Conservation (phyloP, 352 stramenopile species). For the Globisporangium polare region DNA sequence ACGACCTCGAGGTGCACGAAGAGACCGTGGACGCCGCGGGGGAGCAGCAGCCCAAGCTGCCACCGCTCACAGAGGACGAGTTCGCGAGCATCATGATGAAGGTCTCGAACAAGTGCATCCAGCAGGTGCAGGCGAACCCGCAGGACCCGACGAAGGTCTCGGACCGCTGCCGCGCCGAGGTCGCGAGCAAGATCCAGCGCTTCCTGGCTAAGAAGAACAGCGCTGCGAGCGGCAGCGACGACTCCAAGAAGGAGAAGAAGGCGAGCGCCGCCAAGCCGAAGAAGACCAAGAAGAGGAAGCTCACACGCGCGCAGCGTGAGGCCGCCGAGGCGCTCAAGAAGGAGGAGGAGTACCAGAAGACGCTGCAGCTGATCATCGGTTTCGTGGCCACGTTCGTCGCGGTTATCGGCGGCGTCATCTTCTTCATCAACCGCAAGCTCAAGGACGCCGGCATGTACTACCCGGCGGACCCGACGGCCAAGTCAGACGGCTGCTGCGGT, state of each 20-base stretch:
- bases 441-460: slow-evolving; percentile 81
- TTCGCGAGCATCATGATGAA: slow-evolving; percentile 73
- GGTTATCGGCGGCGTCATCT: slow-evolving; percentile 47
- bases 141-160: slow-evolving; percentile 57
- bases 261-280: slow-evolving; percentile 26
- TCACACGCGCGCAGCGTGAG: slow-evolving; percentile 45
- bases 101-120: slow-evolving; percentile 65
- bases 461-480: slow-evolving; percentile 44
- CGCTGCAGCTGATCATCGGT: slow-evolving; percentile 61
- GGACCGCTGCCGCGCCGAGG: slow-evolving; percentile 54
- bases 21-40: slow-evolving; percentile 34
- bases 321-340: slow-evolving; percentile 57
- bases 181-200: slow-evolving; percentile 56
- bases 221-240: slow-evolving; percentile 25
- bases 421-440: slow-evolving; percentile 82
- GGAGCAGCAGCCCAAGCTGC: slow-evolving; percentile 30
- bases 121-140: slow-evolving; percentile 70
- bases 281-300: slow-evolving; percentile 68
- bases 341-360: slow-evolving; percentile 61
- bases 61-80: slow-evolving; percentile 47
- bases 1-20: slow-evolving; percentile 30
- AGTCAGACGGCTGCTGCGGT: slow-evolving; percentile 47
- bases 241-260: slow-evolving; percentile 25
- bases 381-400: slow-evolving; percentile 69
- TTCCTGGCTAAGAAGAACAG: slow-evolving; percentile 45